Conservation (phyloP, 2,329 filamentous ascomycete species). For the Berkeleyomyces rouxiae region DNA sequence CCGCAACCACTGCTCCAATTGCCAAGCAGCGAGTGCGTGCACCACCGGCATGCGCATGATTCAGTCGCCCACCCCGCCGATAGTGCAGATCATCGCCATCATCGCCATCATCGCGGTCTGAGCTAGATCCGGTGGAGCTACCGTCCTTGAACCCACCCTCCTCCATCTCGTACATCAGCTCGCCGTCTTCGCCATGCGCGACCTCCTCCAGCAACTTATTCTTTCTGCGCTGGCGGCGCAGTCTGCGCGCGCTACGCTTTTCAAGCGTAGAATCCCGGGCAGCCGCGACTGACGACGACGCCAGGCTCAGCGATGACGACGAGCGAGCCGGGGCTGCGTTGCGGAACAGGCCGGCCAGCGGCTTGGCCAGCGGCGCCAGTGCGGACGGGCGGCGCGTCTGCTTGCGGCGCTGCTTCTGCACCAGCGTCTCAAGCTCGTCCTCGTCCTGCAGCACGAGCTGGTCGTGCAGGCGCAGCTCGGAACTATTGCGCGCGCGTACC, state of each 20-base stretch:
- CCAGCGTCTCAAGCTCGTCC: slow-evolving; percentile 49
- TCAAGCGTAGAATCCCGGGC: slow-evolving; percentile 22
- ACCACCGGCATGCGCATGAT: background rate
- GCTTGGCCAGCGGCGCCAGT: slow-evolving; percentile 31
- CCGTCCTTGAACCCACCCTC: slow-evolving; percentile 56
- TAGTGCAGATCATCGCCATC: slow-evolving; percentile 42
- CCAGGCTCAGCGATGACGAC: background rate
- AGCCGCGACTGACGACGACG: background rate
- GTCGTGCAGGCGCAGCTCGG: slow-evolving; percentile 54
- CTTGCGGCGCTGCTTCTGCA: slow-evolving; percentile 30
- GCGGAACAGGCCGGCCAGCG: slow-evolving; percentile 19
- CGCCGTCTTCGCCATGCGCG: slow-evolving; percentile 49
- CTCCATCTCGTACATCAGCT: slow-evolving; percentile 83
- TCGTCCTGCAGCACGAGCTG: slow-evolving; percentile 57
- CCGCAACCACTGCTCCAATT: slow-evolving; percentile 32
- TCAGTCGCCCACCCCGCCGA: slow-evolving; percentile 30
- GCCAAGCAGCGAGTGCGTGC: slow-evolving; percentile 19
- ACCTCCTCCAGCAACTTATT: slow-evolving; percentile 36
- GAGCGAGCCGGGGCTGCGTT: background rate
- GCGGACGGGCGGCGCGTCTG: slow-evolving; percentile 33
- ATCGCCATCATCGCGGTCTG: slow-evolving; percentile 42
- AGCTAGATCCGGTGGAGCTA: slow-evolving; percentile 45
- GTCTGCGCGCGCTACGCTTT: slow-evolving; percentile 32
- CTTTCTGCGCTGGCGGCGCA: slow-evolving; percentile 36
- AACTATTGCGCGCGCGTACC: slow-evolving; percentile 47